Base-by-base conservation (phyloP, 2,329 filamentous ascomycete species). In the Epichloe sylvatica region DNA sequence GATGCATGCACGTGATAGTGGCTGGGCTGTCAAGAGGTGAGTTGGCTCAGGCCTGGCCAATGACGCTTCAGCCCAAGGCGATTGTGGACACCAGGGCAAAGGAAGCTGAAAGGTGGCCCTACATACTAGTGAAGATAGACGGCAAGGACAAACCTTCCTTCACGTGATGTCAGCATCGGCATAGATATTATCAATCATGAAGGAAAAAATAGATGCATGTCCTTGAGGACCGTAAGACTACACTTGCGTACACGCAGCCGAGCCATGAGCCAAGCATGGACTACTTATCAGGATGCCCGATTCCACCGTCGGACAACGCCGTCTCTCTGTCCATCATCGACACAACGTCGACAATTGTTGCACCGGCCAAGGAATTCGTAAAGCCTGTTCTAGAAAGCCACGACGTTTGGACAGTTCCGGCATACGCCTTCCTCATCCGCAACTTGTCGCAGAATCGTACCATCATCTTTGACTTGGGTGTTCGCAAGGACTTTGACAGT, bases 391-490 rank as follows among this genome's bases (percentile, higher is more conserved):
- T 47, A 5, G 35, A 38, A 13, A 19, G 35, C 36, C 45, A 47
- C 15, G 36, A 40, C 5, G 11, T 39, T 13, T 39, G 34, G 45
- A 47, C 34, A 13, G 45, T 40, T 19, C 45, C 45, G n/a, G 35
- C 17, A 5, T 47, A 39, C 35, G 17, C 45, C 45, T 47, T 47
- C 25, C 45, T 47, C 34, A 33, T 47, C 13, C 34, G 21, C 17
- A 47, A 47, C 25, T 17, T 21, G 35, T 7, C 34, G 19, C 45
- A 47, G 21, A 39, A 47, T 13, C 36, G 45, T 35, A 39, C 45
- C 7, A 37, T 46, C 19, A 21, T 47, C 4, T 47, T 47, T 11
- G 46, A 47, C 17, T 30, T 47, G 46, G 46, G 46, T 15, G 46
- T 47, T 4, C 46, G 46, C 23, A 41, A 47, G 17, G 46, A 47